Evolutionary conservation across 1,284 basidiomycete genomes (phyloP).

Genomic region (Ceratobasidium sp.): DNA sequence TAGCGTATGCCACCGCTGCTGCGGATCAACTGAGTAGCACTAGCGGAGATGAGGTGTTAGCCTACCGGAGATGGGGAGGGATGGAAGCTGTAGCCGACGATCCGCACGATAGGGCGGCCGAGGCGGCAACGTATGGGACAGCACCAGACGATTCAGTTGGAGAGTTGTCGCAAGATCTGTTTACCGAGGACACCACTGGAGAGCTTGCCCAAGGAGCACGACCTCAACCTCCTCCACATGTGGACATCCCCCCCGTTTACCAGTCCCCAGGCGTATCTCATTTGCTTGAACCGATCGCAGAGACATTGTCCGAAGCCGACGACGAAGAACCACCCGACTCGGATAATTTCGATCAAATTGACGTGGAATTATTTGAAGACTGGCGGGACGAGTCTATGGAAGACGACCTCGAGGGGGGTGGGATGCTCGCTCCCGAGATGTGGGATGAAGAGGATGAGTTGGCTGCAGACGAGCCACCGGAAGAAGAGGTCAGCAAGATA

Average conservation of each 20-base stretch:
- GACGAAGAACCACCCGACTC: background rate
- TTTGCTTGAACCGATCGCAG: background rate
- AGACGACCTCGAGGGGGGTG: background rate
- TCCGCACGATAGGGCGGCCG: too few species aligned
- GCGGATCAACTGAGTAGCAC: conserved; percentile 34
- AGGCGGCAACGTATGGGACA: background rate
- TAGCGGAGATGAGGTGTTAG: conserved; percentile 27
- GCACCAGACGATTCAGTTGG: background rate
- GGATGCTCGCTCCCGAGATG: background rate
- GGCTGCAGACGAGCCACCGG: conserved; percentile 15
- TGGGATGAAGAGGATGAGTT: conserved; percentile 18
- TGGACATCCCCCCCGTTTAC: background rate
- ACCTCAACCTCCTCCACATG: background rate
- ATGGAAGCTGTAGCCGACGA: background rate
- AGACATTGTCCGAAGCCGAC: background rate
- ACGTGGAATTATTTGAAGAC: conserved; percentile 10
- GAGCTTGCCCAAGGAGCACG: background rate
- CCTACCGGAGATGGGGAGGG: background rate
- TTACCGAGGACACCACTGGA: background rate
- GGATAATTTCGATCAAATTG: background rate
- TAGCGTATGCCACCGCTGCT: conserved; percentile 34
- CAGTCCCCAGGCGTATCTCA: background rate
- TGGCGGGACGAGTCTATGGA: conserved; percentile 9
- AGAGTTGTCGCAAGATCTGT: background rate
- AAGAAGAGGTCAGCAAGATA: too few species aligned